Base-by-base conservation (phyloP, 2,329 filamentous ascomycete species). In the Botryotinia calthae region DNA sequence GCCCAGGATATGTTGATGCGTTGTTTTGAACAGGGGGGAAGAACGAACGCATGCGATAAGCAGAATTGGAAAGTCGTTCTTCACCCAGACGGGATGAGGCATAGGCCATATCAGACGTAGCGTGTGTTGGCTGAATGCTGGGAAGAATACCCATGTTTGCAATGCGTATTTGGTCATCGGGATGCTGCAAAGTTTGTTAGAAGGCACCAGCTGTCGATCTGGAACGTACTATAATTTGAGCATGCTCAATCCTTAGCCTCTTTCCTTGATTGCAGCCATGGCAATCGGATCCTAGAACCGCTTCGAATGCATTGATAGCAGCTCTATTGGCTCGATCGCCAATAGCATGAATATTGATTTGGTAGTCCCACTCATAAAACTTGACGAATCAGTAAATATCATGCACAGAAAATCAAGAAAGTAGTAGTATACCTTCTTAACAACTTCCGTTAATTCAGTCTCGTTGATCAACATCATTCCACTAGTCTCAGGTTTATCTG, bases 331-430 rank as follows among this genome's bases (percentile, higher is more conserved):
- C 91, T 7, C 88, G 84, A 80, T 93, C 91, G 14, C 91, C 91
- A 73, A 93, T 93, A 65, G 90, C 90, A 80, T 93, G 91, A 74
- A 93, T 90, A 78, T 91, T 91, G 72, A 93, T 89, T 79, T 93
- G 90, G 77, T 86, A 92, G 14, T 72, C 20, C 88, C 89, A 51
- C 84, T 84, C 2, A 81, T 81, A 25, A 89, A 90, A 93, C 42
- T 86, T n/a, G 10, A 44, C 3, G 40, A 12, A 31, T 76, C 28
- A 76, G 73, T 40, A 46, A 56, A 16, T n/a, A 65, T 59, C n/a
- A 22, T 54, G 4, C 25, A 28, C 2, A n/a, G 2, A 18, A 61
- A 63, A 18, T 4, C 25, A 46, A 6, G 16, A 20, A n/a, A 66
- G n/a, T 20, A 25, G 31, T 6, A 46, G 73, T 73, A 70, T 66